Base-by-base conservation (phyloP, 1,284 basidiomycete genomes). In the Moniliophthora roreri region DNA sequence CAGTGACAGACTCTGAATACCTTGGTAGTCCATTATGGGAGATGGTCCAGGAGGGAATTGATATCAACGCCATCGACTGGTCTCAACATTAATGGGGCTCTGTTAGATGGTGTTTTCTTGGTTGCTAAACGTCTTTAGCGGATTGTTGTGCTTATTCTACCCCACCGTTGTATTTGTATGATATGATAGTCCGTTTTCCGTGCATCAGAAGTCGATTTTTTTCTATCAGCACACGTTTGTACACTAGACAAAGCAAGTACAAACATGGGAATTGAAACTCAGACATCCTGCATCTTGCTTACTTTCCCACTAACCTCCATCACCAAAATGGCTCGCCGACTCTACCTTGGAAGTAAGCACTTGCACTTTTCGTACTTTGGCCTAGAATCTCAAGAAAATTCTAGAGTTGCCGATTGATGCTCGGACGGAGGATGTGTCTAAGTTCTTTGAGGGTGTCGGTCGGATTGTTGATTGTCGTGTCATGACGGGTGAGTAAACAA, bases 1-100 rank as follows among this genome's bases (percentile, higher is more conserved):
- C 34, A 56, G 39, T 53, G 34, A 45, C 62, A 53, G 47, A 58
- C 49, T 52, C 46, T 59, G 42, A 32, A 39, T 39, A 6, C 20
- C 9, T 37, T 39, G 54, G 6, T 54, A 91, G 91, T 67, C 95
- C 95, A 23, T 73, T 98, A 48, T 98, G 95, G 95, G 95, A 97
- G 75, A 96, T 98, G 94, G 93, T 97, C 11, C 93, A 96, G 71
- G 95, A 97, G 67, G 97, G 96, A 39, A 94, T 99, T 52, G 95
- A 98, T 67, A 83, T 98, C 62, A 92, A 85, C 67, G 80, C 87
- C 20, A 97, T 99, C 66, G 82, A 97, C 68, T 98, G 95, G 95
- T 88, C 72, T 35, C 70, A 85, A 62, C 81, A 83, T 58, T 83
- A 65, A 70, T 53, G 24, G 49, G 18, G 21, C 41, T 32, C 23